A percentile compares a stretch with the other conserved stretches of the same genome.
phyloP scores from a whole-genome alignment of 1,139 yeast species.

The Kurtzmaniella natalensis region DNA sequence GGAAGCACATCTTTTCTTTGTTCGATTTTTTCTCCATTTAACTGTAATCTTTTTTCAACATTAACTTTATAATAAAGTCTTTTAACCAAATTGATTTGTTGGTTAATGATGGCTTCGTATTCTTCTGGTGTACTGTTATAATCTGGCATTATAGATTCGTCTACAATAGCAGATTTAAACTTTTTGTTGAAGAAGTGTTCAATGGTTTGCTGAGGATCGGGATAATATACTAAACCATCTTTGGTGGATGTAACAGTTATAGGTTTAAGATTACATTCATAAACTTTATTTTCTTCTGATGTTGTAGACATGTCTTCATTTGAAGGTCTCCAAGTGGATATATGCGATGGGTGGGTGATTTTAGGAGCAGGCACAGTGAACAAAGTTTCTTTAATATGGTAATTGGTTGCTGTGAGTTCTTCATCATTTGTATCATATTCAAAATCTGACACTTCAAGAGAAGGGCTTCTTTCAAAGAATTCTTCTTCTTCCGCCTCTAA shows the following conservation, averaged over 20 bases:
- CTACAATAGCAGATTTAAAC: slow-evolving; percentile 37
- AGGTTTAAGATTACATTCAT: slow-evolving; percentile 29
- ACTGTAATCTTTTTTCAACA: slow-evolving; percentile 34
- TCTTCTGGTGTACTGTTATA: slow-evolving; percentile 32
- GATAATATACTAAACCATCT: slow-evolving; percentile 18
- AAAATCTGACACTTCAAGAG: slow-evolving; percentile 4
- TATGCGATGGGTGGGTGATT: slow-evolving; percentile 77
- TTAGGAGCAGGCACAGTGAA: slow-evolving; percentile 53
- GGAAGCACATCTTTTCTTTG: slow-evolving; percentile 43
- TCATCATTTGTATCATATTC: slow-evolving; percentile 2
- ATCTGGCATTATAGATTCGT: slow-evolving; percentile 33
- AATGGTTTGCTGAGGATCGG: slow-evolving; percentile 38
- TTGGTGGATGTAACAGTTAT: slow-evolving; percentile 19
- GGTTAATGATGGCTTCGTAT: slow-evolving; percentile 25
- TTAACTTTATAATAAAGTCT: slow-evolving; percentile 28
- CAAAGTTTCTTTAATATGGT: slow-evolving; percentile 39
- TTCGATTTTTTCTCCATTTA: slow-evolving; percentile 42
- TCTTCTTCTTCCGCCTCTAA: slow-evolving; percentile 5
- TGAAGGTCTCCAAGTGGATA: slow-evolving; percentile 56
- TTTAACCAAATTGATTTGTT: slow-evolving; percentile 28
- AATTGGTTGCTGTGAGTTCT: slow-evolving; percentile 14
- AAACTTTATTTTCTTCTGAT: slow-evolving; percentile 9
- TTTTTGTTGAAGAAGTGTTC: slow-evolving; percentile 51
- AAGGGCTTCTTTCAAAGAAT: neutral
- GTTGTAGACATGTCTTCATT: slow-evolving; percentile 26